These are phyloP conservation scores for Rubia tinctorum DNA, from an alignment of 305 asterid genomes.

Conservation along the genomic window DNA sequence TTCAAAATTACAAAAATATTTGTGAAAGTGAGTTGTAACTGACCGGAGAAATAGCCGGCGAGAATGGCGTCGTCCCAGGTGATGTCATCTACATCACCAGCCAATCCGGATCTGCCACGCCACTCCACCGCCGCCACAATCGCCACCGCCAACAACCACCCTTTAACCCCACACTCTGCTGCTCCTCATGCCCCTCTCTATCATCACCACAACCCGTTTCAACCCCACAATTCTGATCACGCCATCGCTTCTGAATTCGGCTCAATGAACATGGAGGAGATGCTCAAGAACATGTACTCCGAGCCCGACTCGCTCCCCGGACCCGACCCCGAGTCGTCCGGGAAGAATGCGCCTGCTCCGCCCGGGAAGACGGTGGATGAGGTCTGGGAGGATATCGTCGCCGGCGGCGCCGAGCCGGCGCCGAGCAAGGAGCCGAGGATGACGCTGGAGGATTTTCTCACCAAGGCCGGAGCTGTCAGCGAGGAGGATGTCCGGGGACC, in stretches of 20 bases:
- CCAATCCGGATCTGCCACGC: conserved; percentile 93
- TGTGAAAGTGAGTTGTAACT: neutral
- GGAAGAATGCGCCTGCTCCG: conserved; percentile 6
- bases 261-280: conserved; percentile 85
- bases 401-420: conserved; percentile 22
- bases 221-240: conserved; percentile 38
- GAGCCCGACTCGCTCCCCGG: conserved; percentile 37
- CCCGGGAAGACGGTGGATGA: conserved; percentile 44
- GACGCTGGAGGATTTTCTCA: conserved; percentile 83
- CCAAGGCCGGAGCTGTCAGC: conserved; percentile 86
- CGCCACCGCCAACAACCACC: conserved; percentile 10
- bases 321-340: conserved; percentile 13
- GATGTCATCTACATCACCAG: conserved; percentile 83
- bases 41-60: conserved; percentile 21
- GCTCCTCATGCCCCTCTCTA: conserved; percentile 1
- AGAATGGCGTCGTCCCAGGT: conserved; percentile 90
- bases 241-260: conserved; percentile 34
- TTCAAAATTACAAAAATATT: neutral
- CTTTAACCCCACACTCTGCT: conserved; percentile 24
- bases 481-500: conserved; percentile 75
- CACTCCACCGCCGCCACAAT: conserved; percentile 38
- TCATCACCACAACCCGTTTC: conserved; percentile 20
- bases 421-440: conserved; percentile 43
- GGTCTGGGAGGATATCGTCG: conserved; percentile 62
- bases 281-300: conserved; percentile 61